Base-by-base conservation (phyloP, 2,329 filamentous ascomycete genomes). In the Xylariaceae sp. region DNA sequence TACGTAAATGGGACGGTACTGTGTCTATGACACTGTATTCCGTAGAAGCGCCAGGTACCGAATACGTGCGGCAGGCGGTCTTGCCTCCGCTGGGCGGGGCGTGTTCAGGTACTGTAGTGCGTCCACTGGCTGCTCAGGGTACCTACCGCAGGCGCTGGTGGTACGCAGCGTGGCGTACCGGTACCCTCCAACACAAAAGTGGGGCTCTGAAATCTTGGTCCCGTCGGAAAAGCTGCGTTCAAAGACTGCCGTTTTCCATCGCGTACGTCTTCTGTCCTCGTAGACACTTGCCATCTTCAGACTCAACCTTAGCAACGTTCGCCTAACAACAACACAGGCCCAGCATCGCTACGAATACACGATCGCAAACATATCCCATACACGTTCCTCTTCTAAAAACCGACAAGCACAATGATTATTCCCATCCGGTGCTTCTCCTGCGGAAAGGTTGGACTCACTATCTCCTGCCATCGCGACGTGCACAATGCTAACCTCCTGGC, bases 391-490 rank as follows among this genome's bases (percentile, higher is more conserved):
- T 30, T 5, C 37, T 17, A 8, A 55, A 11, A 23, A 51, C 77
- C 86, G 75, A 42, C 53, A 63, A 67, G 2, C 2, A 88, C 77
- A 59, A 99, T 99, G 94, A 99, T 99, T 77, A 97, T 99, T 68
- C 94, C 94, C 2, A 90, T 99, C 67, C 91, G 94, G 68, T 99
- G 94, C 80, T 99, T 99, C 78, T 97, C 94, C 60, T 99, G 94
- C 76, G 94, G 94, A 76, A 99, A 99, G 90, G 94, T 96, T 77
- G 61, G 76, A 67, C 10, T 44, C 50, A n/a, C 44, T 55, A 39
- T 39, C 6, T 51, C 10, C 15, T 48, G 11, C 51, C 9, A 53
- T 51, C 15, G 39, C 52, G 59, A 52, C 42, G 52, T 61, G 35
- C 57, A 37, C 39, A 15, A 59, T 18, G 55, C 59, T 67, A 62